A percentile compares a stretch with the other conserved stretches of the same genome.
Conservation (phyloP, 163 green algal genomes). For the Chlorella variabilis region DNA sequence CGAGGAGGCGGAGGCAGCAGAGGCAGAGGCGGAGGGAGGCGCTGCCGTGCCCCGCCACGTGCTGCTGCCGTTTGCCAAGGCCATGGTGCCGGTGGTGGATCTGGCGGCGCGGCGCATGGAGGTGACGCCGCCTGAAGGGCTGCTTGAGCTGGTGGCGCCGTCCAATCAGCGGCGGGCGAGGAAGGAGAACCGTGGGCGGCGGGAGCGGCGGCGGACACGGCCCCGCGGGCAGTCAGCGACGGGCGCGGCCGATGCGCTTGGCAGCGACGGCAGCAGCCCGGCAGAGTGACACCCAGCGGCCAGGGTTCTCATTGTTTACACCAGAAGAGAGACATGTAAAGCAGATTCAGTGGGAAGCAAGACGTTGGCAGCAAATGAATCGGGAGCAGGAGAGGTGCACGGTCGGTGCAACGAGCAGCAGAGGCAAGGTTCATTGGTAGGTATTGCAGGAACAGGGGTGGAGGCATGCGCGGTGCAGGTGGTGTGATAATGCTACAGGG, state of each 20-base stretch:
- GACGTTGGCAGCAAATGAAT: no score
- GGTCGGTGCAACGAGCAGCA: no score
- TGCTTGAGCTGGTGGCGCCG: constrained; percentile 49
- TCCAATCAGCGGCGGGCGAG: not conserved
- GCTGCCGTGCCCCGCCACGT: constrained; percentile 16
- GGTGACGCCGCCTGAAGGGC: constrained; percentile 52
- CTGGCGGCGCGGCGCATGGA: constrained; percentile 33
- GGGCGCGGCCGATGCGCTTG: no score
- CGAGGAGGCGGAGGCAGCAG: not conserved
- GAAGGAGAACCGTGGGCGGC: constrained; percentile 23
- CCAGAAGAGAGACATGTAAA: no score
- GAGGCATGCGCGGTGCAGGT: not conserved
- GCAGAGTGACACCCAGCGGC: not conserved
- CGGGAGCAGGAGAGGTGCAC: no score
- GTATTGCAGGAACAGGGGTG: not conserved
- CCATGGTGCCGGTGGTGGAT: constrained; percentile 61
- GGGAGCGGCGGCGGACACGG: constrained; percentile 16
- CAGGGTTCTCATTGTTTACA: no score
- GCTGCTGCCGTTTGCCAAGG: constrained; percentile 63
- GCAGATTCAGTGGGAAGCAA: no score
- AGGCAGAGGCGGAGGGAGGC: not conserved
- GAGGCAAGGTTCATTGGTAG: not conserved
- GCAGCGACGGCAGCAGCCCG: not conserved
- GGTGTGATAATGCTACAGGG: not conserved
- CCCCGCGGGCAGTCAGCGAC: not conserved